phyloP scores from a whole-genome alignment of 768 basidiomycete species.

The Infundibulicybe gibba region DNA sequence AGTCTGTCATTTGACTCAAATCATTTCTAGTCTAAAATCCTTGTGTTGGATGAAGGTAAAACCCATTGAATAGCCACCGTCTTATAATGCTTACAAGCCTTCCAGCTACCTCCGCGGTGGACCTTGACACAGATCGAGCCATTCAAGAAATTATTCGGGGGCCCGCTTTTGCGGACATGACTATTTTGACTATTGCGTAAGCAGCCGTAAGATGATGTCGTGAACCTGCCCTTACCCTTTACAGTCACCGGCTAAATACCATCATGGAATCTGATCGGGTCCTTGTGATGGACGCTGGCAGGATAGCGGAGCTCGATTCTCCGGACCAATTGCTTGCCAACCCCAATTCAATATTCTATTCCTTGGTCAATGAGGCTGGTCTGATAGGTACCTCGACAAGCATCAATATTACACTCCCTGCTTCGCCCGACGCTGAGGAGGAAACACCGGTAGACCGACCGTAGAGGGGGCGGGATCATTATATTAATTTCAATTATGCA shows the following conservation, averaged over 20 bases:
- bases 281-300: constrained; percentile 79
- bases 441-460: too few relatives aligned
- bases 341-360: constrained; percentile 53
- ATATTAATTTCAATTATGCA: too few relatives aligned
- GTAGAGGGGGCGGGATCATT: too few relatives aligned
- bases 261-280: constrained; percentile 81
- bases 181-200: constrained; percentile 85
- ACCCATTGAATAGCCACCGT: background rate
- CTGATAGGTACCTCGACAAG: constrained; percentile 16
- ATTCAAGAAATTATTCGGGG: constrained; percentile 88
- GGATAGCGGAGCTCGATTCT: constrained; percentile 77
- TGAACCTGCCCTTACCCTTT: background rate
- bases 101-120: constrained; percentile 83
- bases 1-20: background rate
- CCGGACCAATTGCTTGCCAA: constrained; percentile 64
- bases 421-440: too few relatives aligned
- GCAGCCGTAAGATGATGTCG: constrained; percentile 16
- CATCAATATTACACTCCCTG: too few relatives aligned
- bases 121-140: constrained; percentile 84
- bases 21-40: constrained; percentile 61
- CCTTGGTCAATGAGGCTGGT: constrained; percentile 64
- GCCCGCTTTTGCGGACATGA: constrained; percentile 70
- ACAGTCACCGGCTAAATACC: constrained; percentile 76
- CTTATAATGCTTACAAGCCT: background rate
- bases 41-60: constrained; percentile 90